Evolutionary conservation across 805 yeast species (phyloP).

Genomic region (Grigorovia transvaalensis): DNA sequence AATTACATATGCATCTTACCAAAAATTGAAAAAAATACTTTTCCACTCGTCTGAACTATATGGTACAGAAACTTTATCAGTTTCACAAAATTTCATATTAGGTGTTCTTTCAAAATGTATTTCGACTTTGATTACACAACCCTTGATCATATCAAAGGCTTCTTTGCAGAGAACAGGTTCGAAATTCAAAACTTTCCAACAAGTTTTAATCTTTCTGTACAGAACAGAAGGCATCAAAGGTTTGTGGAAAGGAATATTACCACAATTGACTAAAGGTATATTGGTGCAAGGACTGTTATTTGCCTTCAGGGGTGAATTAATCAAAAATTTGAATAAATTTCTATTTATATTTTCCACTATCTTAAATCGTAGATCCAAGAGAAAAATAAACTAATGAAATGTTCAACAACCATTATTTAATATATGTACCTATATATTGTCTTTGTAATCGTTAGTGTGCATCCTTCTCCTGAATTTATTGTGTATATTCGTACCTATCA

Average conservation of each 20-base stretch:
- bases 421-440: neutral
- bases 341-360: neutral
- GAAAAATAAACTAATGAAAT: neutral
- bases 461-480: neutral
- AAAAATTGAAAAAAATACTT: constrained; percentile 47
- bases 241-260: constrained; percentile 70
- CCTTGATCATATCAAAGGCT: constrained; percentile 75
- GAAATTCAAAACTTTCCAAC: constrained; percentile 46
- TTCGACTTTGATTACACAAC: constrained; percentile 76
- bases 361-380: neutral
- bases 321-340: constrained; percentile 11
- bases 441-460: neutral
- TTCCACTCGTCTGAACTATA: constrained; percentile 24
- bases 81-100: constrained; percentile 54
- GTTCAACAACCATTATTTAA: too few relatives aligned
- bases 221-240: constrained; percentile 53
- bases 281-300: constrained; percentile 76
- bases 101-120: constrained; percentile 76
- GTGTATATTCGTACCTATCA: constrained; percentile 34
- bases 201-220: constrained; percentile 51
- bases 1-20: constrained; percentile 75
- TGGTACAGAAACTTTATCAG: constrained; percentile 32
- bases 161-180: constrained; percentile 52
- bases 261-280: constrained; percentile 73
- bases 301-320: constrained; percentile 67